Evolutionary conservation across 805 yeast genomes (phyloP).

Genomic region (Kluyveromyces nonfermentans): DNA sequence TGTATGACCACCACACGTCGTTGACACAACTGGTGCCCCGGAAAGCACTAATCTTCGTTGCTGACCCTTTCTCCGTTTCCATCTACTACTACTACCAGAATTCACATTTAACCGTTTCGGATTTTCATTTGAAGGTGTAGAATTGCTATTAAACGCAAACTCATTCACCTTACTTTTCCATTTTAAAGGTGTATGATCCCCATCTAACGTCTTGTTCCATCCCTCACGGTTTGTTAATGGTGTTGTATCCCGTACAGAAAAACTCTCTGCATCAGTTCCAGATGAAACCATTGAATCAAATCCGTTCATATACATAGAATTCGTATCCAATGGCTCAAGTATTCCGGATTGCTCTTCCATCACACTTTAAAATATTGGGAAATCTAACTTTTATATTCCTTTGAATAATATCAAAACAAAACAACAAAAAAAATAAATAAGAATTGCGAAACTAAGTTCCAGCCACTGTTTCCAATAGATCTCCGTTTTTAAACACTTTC

Average conservation of each 20-base stretch:
- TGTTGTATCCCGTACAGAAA: constrained; percentile 6
- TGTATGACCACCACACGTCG: constrained; percentile 17
- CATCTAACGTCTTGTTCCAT: background rate
- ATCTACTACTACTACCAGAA: background rate
- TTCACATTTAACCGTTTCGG: background rate
- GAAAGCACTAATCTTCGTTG: background rate
- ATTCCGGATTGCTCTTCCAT: constrained; percentile 10
- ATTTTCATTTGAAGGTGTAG: constrained; percentile 21
- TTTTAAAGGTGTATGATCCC: constrained; percentile 10
- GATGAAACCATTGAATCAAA: constrained; percentile 15
- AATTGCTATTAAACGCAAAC: constrained; percentile 23
- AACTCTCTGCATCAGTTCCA: constrained; percentile 5
- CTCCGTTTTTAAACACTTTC: background rate
- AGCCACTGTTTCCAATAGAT: background rate
- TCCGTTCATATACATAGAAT: constrained; percentile 16
- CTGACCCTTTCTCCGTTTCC: constrained; percentile 1
- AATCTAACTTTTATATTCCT: background rate
- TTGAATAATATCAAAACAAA: background rate
- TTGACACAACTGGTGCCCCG: constrained; percentile 7
- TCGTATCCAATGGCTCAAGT: constrained; percentile 21
- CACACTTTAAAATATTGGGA: background rate
- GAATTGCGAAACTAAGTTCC: background rate
- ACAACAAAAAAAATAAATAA: background rate
- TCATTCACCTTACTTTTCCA: constrained; percentile 24
- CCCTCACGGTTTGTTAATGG: constrained; percentile 3